phyloP scores from a whole-genome alignment of 2,329 filamentous ascomycete genomes.

The Pezicula carpinea region DNA sequence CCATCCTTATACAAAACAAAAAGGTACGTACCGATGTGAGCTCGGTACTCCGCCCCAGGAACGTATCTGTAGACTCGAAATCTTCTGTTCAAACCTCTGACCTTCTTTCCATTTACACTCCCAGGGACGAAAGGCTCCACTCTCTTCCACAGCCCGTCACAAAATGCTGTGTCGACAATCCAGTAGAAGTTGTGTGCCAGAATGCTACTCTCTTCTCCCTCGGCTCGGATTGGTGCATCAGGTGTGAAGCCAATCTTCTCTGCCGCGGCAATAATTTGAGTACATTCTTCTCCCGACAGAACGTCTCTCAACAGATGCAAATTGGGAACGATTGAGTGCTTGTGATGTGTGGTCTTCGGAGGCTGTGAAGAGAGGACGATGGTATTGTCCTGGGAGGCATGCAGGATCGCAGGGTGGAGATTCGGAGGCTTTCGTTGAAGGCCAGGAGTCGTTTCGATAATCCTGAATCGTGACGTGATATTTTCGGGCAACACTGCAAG shows the following conservation, averaged over 20 bases:
- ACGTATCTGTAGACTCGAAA: conserved; percentile 72
- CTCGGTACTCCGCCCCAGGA: conserved; percentile 66
- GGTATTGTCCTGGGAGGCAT: conserved; percentile 54
- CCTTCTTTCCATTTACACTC: conserved; percentile 48
- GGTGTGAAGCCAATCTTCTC: conserved; percentile 63
- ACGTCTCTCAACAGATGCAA: conserved; percentile 57
- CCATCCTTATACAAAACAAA: background rate
- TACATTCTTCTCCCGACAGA: conserved; percentile 57
- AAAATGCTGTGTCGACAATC: conserved; percentile 60
- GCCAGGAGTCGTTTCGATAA: conserved; percentile 59
- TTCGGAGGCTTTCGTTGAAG: conserved; percentile 62
- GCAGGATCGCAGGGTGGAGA: conserved; percentile 60
- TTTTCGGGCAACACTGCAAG: conserved; percentile 35
- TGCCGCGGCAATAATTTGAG: conserved; percentile 60
- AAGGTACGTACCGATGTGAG: conserved; percentile 51
- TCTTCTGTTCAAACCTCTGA: conserved; percentile 61
- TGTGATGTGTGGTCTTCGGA: conserved; percentile 45
- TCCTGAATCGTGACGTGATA: conserved; percentile 40
- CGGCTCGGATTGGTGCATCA: conserved; percentile 62
- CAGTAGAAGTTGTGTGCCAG: conserved; percentile 72
- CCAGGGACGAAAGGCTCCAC: conserved; percentile 54
- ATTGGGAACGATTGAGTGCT: conserved; percentile 58
- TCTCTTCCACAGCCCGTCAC: conserved; percentile 58
- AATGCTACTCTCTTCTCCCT: conserved; percentile 56
- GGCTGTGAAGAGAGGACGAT: conserved; percentile 45